Conservation (phyloP, 768 basidiomycete genomes). For the Dacryopinax primogenitus region DNA sequence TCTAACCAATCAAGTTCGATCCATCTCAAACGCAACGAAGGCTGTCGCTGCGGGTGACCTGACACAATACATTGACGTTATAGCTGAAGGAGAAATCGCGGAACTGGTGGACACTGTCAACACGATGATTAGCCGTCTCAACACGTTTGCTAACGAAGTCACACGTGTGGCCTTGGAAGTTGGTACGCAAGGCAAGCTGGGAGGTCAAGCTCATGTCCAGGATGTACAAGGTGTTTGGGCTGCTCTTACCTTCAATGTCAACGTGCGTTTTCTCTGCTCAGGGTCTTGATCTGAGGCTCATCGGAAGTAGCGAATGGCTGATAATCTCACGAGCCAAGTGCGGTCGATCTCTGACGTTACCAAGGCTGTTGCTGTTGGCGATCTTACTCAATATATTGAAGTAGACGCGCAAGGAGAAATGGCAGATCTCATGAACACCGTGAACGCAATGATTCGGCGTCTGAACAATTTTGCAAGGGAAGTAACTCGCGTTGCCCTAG, state of each 20-base stretch:
- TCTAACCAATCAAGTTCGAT: constrained; percentile 74
- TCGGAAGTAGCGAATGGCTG: constrained; percentile 29
- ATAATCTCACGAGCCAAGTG: constrained; percentile 33
- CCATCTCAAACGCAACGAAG: constrained; percentile 68
- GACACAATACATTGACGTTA: constrained; percentile 66
- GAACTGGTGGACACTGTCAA: constrained; percentile 39
- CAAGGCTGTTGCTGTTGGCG: constrained; percentile 32
- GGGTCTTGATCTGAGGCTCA: background rate
- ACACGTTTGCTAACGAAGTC: constrained; percentile 33
- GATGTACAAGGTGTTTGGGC: constrained; percentile 92
- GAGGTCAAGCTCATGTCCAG: constrained; percentile 80
- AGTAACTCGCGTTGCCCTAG: constrained; percentile 30
- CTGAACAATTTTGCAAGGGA: constrained; percentile 33
- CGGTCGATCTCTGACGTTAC: constrained; percentile 30
- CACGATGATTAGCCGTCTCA: constrained; percentile 36
- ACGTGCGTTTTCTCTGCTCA: constrained; percentile 37
- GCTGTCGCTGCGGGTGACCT: constrained; percentile 66
- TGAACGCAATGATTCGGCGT: constrained; percentile 35
- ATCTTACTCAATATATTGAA: constrained; percentile 34
- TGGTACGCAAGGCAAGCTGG: constrained; percentile 79
- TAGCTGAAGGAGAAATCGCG: constrained; percentile 63
- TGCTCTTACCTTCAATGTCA: constrained; percentile 78
- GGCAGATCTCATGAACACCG: constrained; percentile 33
- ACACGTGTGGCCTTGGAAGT: constrained; percentile 78
- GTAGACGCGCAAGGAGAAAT: constrained; percentile 38